A percentile compares a stretch with the other conserved stretches of the same genome.
Conservation (phyloP, 371 early-diverging fungal species). For the Mucor lusitanicus region DNA sequence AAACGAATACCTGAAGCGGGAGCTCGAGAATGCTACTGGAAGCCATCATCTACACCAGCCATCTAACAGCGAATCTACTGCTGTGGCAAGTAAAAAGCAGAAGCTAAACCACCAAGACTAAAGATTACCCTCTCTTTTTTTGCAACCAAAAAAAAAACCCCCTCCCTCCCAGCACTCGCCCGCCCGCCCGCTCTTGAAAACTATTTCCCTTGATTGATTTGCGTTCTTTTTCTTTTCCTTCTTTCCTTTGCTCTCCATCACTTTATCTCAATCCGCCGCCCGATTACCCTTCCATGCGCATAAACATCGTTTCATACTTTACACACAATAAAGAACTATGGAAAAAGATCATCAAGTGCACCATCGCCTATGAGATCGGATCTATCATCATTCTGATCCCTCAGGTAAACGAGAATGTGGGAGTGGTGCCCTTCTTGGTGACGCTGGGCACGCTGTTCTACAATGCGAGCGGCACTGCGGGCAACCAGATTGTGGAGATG, state of each 20-base stretch:
- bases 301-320: not conserved
- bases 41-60: not conserved
- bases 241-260: not conserved
- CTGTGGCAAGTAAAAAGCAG: slow-evolving; percentile 1
- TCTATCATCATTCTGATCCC: slow-evolving; percentile 39
- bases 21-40: slow-evolving; percentile 1
- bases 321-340: slow-evolving; percentile 19
- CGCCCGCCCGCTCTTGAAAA: not conserved
- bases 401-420: slow-evolving; percentile 9
- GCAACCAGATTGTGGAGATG: slow-evolving; percentile 40
- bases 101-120: not conserved
- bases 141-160: too few species aligned
- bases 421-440: slow-evolving; percentile 35
- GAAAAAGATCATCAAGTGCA: slow-evolving; percentile 45
- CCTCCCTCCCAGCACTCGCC: not conserved
- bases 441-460: slow-evolving; percentile 41
- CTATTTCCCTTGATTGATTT: not conserved
- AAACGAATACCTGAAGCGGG: slow-evolving; percentile 17
- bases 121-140: slow-evolving; percentile 9
- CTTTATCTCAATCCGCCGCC: not conserved
- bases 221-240: not conserved
- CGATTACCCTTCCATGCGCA: not conserved
- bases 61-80: not conserved
- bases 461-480: slow-evolving; percentile 40
- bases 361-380: slow-evolving; percentile 42